Evolutionary conservation across 208 protist species (phyloP), one percentile per base, ranked within the genome.

Genomic region (Wallacemonas sp.): DNA sequence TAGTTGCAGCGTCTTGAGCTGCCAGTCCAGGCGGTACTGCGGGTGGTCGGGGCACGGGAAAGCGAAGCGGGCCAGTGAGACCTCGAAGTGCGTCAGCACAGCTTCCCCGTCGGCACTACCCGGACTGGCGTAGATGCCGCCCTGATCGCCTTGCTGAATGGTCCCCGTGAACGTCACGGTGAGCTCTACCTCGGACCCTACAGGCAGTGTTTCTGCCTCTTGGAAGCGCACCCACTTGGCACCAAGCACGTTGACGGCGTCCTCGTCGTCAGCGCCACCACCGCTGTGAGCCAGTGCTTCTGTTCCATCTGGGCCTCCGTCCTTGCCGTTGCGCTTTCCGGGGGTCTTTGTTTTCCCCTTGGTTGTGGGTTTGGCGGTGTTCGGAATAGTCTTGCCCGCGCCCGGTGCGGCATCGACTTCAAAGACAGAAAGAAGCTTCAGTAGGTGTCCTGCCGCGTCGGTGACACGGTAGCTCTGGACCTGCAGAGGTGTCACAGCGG

Each of bases 1-100:
- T 3, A 93, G 63, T 60, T 83, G 78, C 2, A 90, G 36, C 2
- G 57, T 76, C 71, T 80, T 66, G 38, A 90, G 60, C 29, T 78
- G 65, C 81, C 83, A 91, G 1, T 73, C 62, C 1, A 91, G 48
- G 41, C 87, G 80, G 58, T 90, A 89, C 55, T 74, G 63, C 39
- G 89, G 80, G 52, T 91, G 66, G 61, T 95, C 89, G 1, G 86
- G 82, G 59, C 81, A 92, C 5, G 89, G 89, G 46, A 95, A 95
- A 39, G 89, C 89, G 19, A 74, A 73, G 27, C 89, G 85, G 17
- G 85, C 85, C 33, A 87, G 77, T n/a, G 71, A 46, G 12, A 95
- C 89, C 50, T 95, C 89, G 46, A 95, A 87, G 57, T 95, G 89
- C 0, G 89, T 95, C 22, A 90, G 76, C 0, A 95, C 45, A 1